Evolutionary conservation across 148 eudicot genomes (phyloP), one percentile per base, ranked within the genome.

Genomic region (Polygonum maritimum): DNA sequence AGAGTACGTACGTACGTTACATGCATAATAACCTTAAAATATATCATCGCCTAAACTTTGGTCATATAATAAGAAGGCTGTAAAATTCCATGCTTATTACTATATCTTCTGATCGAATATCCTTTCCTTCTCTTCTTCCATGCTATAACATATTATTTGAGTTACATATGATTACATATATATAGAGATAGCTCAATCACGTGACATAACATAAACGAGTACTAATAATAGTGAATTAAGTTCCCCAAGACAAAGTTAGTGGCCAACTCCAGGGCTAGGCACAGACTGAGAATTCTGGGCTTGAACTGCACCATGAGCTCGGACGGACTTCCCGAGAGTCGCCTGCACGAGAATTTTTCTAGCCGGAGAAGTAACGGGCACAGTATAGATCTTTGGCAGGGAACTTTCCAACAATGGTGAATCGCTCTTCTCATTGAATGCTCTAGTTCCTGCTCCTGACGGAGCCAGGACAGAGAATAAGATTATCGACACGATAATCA

Each of bases 251-350:
- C 22, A 18, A 18, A 54, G 9, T 62, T 62, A 62, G 69, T 62
- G 36, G 38, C 69, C 69, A 62, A 62, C 38, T 33, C 69, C 69
- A 62, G 69, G 69, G 38, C 69, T 62, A 10, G 69, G 69, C 36
- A 26, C 38, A 3, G 69, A 62, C 36, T 26, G 69, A 6, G 31
- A 26, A 33, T 62, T 26, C 36, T 21, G 22, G 26, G 26, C 60
- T 54, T 31, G 26, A 62, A 3, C 69, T 26, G 19, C 7, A 1
- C 9, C 67, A 26, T 60, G 15, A 60, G 31, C 69, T 62, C 38
- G 7, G 3, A 62, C 0, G 38, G 31, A 3, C 38, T 33, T 62
- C 16, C 22, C 60, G 9, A 1, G 9, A 0, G 60, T 54, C 22
- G 19, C 22, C 22, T 1, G 60, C 19, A 54, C 60, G 7, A 1